Base-by-base conservation (phyloP, 176 grass and related monocot genomes). In the Avena eriantha region DNA sequence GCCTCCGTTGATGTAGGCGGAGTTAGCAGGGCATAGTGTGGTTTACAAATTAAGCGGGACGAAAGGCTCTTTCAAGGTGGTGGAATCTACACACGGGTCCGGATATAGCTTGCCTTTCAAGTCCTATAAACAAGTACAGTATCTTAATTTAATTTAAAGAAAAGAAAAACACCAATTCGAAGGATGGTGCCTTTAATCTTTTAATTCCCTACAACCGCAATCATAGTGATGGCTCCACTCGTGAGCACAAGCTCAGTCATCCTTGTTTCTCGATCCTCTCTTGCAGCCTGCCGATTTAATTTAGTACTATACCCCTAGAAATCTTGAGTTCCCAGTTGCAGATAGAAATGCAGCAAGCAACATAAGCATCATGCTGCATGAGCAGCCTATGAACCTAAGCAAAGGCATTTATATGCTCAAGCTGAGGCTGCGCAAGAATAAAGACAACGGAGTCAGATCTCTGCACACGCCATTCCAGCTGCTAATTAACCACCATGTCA, bases 381-480 rank as follows among this genome's bases (percentile, higher is more conserved):
- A 35, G 31, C 0, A 85, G 34, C 1, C 48, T 49, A 49, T 47
- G 48, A 54, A 60, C 33, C 69, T 76, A 89, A 89, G 8, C 76
- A 34, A 34, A 63, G 17, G 3, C 13, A 80, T 80, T 73, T 89
- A 54, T 34, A 50, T 18, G 4, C 73, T 76, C 31, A 10, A 26
- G 72, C 61, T 79, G 26, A 54, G 78, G 3, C 68, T 74, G 69
- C 29, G 5, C 45, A 64, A 26, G 77, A 57, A 55, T 35, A 48
- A 13, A 74, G 76, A 84, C 75, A 53, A 3, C 9, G 1, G 58
- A 34, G 87, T 68, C 23, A 80, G 61, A 39, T 55, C 59, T 80
- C 75, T 84, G 67, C 82, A 33, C 75, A 81, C 77, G 48, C 78
- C 76, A 69, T 85, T 35, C 72, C 72, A 70, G 51, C 63, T 82